Conservation (phyloP, 345 rosid genomes). For the Sonneratia caseolaris region DNA sequence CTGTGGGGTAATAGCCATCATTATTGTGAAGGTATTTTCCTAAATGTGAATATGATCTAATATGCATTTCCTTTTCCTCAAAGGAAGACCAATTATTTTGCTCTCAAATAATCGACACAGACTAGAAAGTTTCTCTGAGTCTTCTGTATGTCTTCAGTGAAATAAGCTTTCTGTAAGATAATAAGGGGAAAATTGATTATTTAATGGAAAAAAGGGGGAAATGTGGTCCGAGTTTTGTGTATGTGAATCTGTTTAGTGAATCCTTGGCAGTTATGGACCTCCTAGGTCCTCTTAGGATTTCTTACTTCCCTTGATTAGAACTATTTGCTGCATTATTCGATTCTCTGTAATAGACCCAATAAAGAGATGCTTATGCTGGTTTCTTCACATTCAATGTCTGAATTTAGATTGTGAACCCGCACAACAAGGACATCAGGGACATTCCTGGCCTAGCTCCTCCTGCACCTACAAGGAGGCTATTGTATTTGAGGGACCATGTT, state of each 20-base stretch:
- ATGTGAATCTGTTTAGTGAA: not conserved
- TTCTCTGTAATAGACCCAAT: not conserved
- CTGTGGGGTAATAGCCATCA: constrained; percentile 87
- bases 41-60: not conserved
- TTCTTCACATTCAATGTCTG: not conserved
- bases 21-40: constrained; percentile 74
- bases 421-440: constrained; percentile 84
- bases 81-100: not conserved
- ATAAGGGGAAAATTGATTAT: not conserved
- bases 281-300: not conserved
- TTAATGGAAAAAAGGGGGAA: not conserved
- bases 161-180: not conserved
- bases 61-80: not conserved
- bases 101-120: not conserved
- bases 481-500: constrained; percentile 32
- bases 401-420: constrained; percentile 77
- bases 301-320: not conserved
- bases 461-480: constrained; percentile 77
- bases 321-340: not conserved
- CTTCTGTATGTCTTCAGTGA: not conserved
- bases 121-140: not conserved
- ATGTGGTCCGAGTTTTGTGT: not conserved
- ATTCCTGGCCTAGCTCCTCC: constrained; percentile 99
- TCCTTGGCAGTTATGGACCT: not conserved
- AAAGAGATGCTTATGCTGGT: not conserved